phyloP scores from a whole-genome alignment of 1,284 basidiomycete genomes.

The Pseudozyma thailandica region DNA sequence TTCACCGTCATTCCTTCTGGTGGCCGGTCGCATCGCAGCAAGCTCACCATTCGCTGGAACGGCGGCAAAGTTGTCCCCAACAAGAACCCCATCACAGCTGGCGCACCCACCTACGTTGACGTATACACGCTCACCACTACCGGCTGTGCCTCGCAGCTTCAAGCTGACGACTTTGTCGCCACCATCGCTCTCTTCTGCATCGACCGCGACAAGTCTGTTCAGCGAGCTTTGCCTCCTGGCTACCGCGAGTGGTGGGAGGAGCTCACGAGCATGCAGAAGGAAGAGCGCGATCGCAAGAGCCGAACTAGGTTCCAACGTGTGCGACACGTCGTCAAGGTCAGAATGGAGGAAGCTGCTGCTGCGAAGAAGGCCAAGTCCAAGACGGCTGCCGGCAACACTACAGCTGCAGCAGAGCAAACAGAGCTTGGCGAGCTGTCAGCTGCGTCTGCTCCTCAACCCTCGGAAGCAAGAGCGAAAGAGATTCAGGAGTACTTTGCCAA shows the following conservation, averaged over 20 bases:
- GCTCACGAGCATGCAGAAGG: conserved; percentile 77
- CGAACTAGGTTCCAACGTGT: conserved; percentile 72
- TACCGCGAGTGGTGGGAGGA: conserved; percentile 95
- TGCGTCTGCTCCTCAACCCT: conserved; percentile 38
- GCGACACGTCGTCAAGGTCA: conserved; percentile 74
- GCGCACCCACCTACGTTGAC: conserved; percentile 70
- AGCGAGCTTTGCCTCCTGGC: conserved; percentile 76
- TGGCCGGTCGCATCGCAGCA: conserved; percentile 52
- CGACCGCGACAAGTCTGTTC: conserved; percentile 63
- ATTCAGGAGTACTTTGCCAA: conserved; percentile 39
- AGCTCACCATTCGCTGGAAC: conserved; percentile 61
- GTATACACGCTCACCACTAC: conserved; percentile 86
- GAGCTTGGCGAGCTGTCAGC: conserved; percentile 45
- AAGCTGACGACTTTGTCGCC: conserved; percentile 91
- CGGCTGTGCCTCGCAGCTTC: conserved; percentile 79
- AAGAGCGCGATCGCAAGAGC: conserved; percentile 76
- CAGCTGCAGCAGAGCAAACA: conserved; percentile 34
- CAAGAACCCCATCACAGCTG: conserved; percentile 70
- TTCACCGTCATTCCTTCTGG: conserved; percentile 70
- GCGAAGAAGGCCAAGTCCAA: conserved; percentile 50
- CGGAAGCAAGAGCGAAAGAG: conserved; percentile 37
- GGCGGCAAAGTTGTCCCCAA: conserved; percentile 56
- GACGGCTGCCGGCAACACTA: conserved; percentile 1
- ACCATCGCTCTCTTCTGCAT: conserved; percentile 80
- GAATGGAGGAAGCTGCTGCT: conserved; percentile 69